Conservation (phyloP, 371 early-diverging fungal genomes). For the Mucor piriformis region DNA sequence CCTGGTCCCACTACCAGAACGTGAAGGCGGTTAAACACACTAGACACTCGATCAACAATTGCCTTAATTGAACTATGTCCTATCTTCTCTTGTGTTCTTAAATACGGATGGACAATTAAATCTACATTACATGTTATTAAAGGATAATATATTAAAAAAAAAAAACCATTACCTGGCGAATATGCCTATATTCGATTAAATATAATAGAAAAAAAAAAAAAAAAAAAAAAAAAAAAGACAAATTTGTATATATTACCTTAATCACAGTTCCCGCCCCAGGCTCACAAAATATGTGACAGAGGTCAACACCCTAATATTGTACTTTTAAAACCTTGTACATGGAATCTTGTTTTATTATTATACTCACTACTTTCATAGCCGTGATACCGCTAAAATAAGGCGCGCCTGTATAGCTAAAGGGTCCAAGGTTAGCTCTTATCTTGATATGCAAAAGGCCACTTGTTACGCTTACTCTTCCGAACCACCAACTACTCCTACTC, state of each 20-base stretch:
- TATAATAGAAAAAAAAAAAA: neutral
- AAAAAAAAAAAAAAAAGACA: neutral
- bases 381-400: slow-evolving; percentile 89
- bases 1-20: slow-evolving; percentile 93
- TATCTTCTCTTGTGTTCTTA: slow-evolving; percentile 46
- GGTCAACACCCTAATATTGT: slow-evolving; percentile 79
- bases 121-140: slow-evolving; percentile 29
- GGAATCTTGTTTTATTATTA: neutral
- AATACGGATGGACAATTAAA: slow-evolving; percentile 68
- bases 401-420: slow-evolving; percentile 85
- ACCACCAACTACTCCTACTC: slow-evolving; percentile 75
- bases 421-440: too few relatives aligned
- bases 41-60: slow-evolving; percentile 48
- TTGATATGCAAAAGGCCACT: neutral
- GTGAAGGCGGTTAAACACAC: slow-evolving; percentile 76
- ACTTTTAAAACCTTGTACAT: neutral
- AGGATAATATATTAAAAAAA: neutral
- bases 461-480: slow-evolving; percentile 69
- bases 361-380: slow-evolving; percentile 75
- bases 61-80: slow-evolving; percentile 35
- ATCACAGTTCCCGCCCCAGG: slow-evolving; percentile 63
- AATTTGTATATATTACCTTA: slow-evolving; percentile 27
- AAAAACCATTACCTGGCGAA: slow-evolving; percentile 52
- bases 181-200: slow-evolving; percentile 39
- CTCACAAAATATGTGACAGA: slow-evolving; percentile 91